These are phyloP conservation scores for Aspergillus spinulosporus DNA, from an alignment of 2,329 filamentous ascomycete genomes.

Conservation along the genomic window DNA sequence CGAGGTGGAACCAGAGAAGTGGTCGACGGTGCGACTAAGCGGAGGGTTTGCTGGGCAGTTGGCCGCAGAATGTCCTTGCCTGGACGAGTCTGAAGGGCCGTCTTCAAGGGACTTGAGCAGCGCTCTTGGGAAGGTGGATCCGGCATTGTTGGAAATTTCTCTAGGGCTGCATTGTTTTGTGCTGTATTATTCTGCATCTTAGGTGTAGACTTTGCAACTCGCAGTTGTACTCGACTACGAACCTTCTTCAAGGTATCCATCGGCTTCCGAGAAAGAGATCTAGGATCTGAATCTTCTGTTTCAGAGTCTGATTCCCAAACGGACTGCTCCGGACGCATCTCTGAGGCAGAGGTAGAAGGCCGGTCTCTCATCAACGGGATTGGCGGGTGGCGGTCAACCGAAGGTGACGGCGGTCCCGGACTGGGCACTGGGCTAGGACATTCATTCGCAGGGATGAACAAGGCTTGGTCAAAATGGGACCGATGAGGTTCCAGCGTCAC, in stretches of 20 bases:
- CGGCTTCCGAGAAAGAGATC: conserved; percentile 38
- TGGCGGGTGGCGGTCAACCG: conserved; percentile 32
- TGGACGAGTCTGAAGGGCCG: conserved; percentile 23
- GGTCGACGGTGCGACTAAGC: conserved; percentile 39
- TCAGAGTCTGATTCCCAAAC: conserved; percentile 46
- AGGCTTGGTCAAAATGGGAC: conserved; percentile 41
- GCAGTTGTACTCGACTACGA: conserved; percentile 41
- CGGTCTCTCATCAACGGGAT: conserved; percentile 30
- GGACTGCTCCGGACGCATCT: conserved; percentile 38
- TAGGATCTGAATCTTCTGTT: conserved; percentile 35
- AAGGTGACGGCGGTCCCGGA: conserved; percentile 33
- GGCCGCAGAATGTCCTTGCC: conserved; percentile 29
- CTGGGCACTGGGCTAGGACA: conserved; percentile 39
- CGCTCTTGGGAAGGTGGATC: conserved; percentile 24
- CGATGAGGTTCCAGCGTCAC: conserved; percentile 42
- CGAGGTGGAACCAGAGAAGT: conserved; percentile 33
- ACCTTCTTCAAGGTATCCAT: conserved; percentile 44
- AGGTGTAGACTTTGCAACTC: conserved; percentile 40
- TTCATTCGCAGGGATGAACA: conserved; percentile 44
- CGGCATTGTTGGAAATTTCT: conserved; percentile 34
- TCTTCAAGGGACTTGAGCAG: conserved; percentile 22
- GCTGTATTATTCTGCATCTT: conserved; percentile 30
- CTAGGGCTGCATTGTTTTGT: conserved; percentile 21
- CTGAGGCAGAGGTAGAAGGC: conserved; percentile 37
- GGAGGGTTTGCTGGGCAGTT: conserved; percentile 33